Percentiles rank a stretch among this genome's conserved stretches.
Conservation (phyloP, 352 stramenopile genomes). For the Phytophthora niederhauseri region DNA sequence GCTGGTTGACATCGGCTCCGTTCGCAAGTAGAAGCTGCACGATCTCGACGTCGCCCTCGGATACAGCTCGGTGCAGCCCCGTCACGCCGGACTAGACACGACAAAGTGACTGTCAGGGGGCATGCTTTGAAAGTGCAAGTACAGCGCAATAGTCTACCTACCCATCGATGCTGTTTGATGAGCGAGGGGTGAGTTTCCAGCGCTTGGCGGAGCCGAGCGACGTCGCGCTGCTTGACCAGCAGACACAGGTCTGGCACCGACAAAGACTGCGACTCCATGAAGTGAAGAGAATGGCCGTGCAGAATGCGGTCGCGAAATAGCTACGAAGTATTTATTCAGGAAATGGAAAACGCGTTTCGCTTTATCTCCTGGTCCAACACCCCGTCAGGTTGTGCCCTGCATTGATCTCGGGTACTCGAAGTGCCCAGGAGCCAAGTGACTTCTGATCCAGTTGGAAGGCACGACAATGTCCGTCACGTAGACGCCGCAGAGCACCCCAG, state of each 20-base stretch:
- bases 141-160: slow-evolving; percentile 18
- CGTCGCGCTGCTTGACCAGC: slow-evolving; percentile 52
- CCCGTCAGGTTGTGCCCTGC: not conserved
- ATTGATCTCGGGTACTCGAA: not conserved
- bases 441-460: not conserved
- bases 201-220: slow-evolving; percentile 35
- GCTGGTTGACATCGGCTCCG: slow-evolving; percentile 58
- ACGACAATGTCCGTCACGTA: slow-evolving; percentile 8
- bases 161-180: slow-evolving; percentile 65
- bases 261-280: slow-evolving; percentile 8
- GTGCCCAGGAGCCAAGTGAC: slow-evolving; percentile 8
- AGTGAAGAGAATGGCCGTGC: slow-evolving; percentile 2
- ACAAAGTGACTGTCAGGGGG: slow-evolving; percentile 1
- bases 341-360: not conserved
- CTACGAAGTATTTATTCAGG: not conserved
- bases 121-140: not conserved
- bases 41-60: slow-evolving; percentile 45
- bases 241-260: slow-evolving; percentile 57
- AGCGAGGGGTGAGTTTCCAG: slow-evolving; percentile 43
- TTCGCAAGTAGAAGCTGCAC: slow-evolving; percentile 51
- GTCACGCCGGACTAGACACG: slow-evolving; percentile 62
- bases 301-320: slow-evolving; percentile 11
- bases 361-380: not conserved
- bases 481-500: slow-evolving; percentile 1
- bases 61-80: slow-evolving; percentile 69